phyloP scores from a whole-genome alignment of 23 red algal genomes.

The Gracilariopsis chorda region DNA sequence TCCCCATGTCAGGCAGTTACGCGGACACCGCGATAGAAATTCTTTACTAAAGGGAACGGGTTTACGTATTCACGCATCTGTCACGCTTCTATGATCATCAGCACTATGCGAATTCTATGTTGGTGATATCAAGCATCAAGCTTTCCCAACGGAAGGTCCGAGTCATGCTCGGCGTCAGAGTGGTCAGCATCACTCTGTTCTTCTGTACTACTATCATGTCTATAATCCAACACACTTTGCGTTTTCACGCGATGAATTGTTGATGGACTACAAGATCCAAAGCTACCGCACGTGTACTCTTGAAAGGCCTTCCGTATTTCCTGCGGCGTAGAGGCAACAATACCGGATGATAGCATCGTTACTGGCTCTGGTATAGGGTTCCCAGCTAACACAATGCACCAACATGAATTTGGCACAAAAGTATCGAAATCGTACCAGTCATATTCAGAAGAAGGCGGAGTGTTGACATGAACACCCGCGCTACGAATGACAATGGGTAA shows the following conservation, averaged over 20 bases:
- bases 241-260: not conserved
- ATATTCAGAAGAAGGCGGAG: not conserved
- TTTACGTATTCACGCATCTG: too few species aligned
- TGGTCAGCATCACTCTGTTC: not conserved
- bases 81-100: too few species aligned
- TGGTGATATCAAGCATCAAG: conserved; percentile 16
- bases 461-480: not conserved
- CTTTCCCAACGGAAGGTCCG: conserved; percentile 12
- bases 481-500: conserved; percentile 42
- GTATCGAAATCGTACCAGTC: conserved; percentile 44
- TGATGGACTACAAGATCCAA: conserved; percentile 30
- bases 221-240: not conserved
- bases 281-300: conserved; percentile 53
- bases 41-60: too few species aligned
- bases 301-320: conserved; percentile 46
- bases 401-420: conserved; percentile 20
- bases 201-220: conserved; percentile 6
- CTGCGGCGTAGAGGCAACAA: conserved; percentile 31
- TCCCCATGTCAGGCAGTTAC: too few species aligned
- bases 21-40: too few species aligned
- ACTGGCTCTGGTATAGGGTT: conserved; percentile 42
- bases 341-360: conserved; percentile 42
- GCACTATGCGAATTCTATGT: not conserved
- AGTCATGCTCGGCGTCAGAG: not conserved
- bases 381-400: conserved; percentile 44